Evolutionary conservation across 2,329 filamentous ascomycete species (phyloP), one percentile per base, ranked within the genome.

Genomic region (Macrophomina phaseolina): DNA sequence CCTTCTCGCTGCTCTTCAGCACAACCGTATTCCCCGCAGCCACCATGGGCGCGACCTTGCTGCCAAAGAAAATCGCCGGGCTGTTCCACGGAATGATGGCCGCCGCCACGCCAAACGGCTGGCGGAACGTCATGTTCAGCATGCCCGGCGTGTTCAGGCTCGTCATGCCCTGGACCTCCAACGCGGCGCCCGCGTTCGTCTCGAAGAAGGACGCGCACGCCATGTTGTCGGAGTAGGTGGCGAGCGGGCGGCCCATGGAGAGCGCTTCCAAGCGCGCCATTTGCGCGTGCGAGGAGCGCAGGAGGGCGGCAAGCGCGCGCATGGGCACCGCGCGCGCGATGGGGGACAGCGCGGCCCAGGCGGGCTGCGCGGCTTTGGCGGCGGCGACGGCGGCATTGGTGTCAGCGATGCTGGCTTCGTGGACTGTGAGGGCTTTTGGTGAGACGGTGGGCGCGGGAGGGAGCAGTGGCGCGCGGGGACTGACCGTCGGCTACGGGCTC

Each of bases 11-110:
- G 0, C 85, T 79, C 71, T 88, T 88, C 42, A 88, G 67, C 2
- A 88, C 84, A 1, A 87, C 78, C 0, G 85, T 86, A 73, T 88
- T 88, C 28, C 86, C 86, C 38, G 81, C 83, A 23, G 84, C 85
- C 0, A 88, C 32, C 14, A 75, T 74, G 40, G 78, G 77, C 16
- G 74, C 77, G 45, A 74, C 73, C 62, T 78, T 79, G 55, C 74
- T 73, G 40, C 76, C 77, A 36, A 79, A 74, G 7, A 79, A 77
- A 5, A 76, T 75, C 30, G 80, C 73, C 2, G 79, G 78, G 8
- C 75, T 76, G 53, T 81, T 81, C 79, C 80, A 82, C 0, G 80
- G 77, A 7, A 79, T 77, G 51, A 82, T 81, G 1, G 78, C 78
- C 1, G 78, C 79, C 9, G 76, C 78, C 6, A 81, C 80, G 64